Percentiles rank a stretch among this genome's conserved stretches.
Evolutionary conservation across 441 rosid genomes (phyloP).

Genomic region (Pelargonium exstipulatum): DNA sequence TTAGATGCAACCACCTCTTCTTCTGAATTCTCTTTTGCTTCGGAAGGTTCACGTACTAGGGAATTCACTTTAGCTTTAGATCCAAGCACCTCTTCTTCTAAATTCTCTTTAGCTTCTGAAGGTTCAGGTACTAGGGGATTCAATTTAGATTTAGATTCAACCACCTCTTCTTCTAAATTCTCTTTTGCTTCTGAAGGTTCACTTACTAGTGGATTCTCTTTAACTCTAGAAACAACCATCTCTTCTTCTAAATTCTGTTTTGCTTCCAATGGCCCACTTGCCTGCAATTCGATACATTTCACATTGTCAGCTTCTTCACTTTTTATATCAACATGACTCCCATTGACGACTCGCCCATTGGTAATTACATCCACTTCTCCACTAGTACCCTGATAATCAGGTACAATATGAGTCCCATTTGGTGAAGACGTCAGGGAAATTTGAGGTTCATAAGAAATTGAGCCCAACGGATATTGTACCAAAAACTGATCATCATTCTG

Average conservation of each 20-base stretch:
- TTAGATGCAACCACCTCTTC: slow-evolving; percentile 18
- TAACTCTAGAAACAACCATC: slow-evolving; percentile 6
- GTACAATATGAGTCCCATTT: slow-evolving; percentile 32
- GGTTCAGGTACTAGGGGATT: not conserved
- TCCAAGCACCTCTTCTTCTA: not conserved
- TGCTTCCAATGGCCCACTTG: slow-evolving; percentile 22
- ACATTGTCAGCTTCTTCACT: slow-evolving; percentile 27
- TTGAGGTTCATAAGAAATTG: slow-evolving; percentile 48
- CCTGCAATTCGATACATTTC: slow-evolving; percentile 22
- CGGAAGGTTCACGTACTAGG: not conserved
- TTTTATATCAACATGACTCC: slow-evolving; percentile 24
- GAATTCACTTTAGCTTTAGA: slow-evolving; percentile 19
- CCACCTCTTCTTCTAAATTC: slow-evolving; percentile 18
- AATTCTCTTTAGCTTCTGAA: not conserved
- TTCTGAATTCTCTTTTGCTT: not conserved
- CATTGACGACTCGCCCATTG: slow-evolving; percentile 28
- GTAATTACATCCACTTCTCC: slow-evolving; percentile 26
- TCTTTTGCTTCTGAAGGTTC: slow-evolving; percentile 24
- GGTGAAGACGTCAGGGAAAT: slow-evolving; percentile 29
- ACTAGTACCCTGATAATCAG: slow-evolving; percentile 24
- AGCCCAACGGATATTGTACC: slow-evolving; percentile 47
- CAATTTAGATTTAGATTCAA: slow-evolving; percentile 7
- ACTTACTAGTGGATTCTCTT: slow-evolving; percentile 27
- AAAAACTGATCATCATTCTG: slow-evolving; percentile 32
- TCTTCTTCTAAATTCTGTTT: slow-evolving; percentile 20